A percentile compares a stretch with the other conserved stretches of the same genome.
These are phyloP conservation scores for Alloascoidea hylecoeti DNA, from an alignment of 805 yeast species.

Conservation along the genomic window DNA sequence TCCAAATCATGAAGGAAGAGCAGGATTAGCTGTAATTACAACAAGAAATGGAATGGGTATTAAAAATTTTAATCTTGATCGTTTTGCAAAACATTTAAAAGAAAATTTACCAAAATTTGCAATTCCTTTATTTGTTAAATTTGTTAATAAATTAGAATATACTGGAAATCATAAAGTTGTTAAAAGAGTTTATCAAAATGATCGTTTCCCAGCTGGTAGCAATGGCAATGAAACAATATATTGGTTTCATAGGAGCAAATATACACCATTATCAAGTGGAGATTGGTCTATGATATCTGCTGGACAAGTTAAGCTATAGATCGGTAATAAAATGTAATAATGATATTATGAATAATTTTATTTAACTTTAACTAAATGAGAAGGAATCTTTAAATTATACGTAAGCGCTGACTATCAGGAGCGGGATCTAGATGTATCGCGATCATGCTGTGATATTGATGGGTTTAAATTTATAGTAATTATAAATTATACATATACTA, in stretches of 20 bases:
- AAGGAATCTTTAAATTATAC: too few species aligned
- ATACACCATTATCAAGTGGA: conserved; percentile 38
- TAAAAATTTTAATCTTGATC: conserved; percentile 21
- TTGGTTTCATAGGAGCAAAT: conserved; percentile 48
- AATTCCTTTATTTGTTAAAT: conserved; percentile 67
- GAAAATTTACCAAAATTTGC: conserved; percentile 68
- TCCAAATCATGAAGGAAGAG: conserved; percentile 86
- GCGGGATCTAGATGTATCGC: too few species aligned
- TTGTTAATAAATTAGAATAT: conserved; percentile 43
- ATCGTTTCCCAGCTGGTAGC: conserved; percentile 54
- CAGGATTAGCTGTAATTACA: conserved; percentile 77
- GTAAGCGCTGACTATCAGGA: too few species aligned
- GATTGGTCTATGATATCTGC: conserved; percentile 32
- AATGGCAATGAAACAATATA: conserved; percentile 45
- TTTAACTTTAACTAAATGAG: too few species aligned
- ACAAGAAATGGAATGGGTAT: conserved; percentile 21
- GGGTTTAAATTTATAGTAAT: too few species aligned
- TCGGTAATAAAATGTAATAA: too few species aligned
- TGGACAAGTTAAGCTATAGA: conserved; percentile 16
- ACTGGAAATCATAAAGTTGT: conserved; percentile 78
- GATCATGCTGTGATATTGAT: too few species aligned
- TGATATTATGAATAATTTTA: too few species aligned
- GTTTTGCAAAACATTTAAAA: conserved; percentile 21
- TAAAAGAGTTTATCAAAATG: conserved; percentile 54
- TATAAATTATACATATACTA: too few species aligned